These are phyloP conservation scores for Platanthera guangdongensis DNA, from an alignment of 106 monocot genomes.

Conservation along the genomic window DNA sequence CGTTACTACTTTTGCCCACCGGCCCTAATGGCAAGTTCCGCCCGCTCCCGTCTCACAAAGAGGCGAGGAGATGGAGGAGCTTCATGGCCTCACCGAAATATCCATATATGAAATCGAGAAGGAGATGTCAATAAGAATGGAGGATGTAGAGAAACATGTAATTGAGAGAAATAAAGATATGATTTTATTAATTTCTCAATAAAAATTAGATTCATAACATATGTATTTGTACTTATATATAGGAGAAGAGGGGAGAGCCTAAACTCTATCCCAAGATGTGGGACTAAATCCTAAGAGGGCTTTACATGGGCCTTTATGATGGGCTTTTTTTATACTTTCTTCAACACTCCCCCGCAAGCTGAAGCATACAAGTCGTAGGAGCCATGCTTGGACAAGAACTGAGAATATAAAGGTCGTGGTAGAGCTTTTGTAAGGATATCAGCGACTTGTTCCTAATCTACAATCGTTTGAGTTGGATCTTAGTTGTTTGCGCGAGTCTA, in stretches of 20 bases:
- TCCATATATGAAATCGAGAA: constrained; percentile 21
- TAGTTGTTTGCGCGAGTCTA: constrained; percentile 29
- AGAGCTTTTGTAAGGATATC: too few species aligned
- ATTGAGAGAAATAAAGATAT: too few species aligned
- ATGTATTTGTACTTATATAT: too few species aligned
- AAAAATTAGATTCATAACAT: too few species aligned
- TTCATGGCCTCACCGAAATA: constrained; percentile 42
- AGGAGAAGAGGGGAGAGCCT: too few species aligned
- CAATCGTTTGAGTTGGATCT: constrained; percentile 54
- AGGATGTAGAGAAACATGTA: constrained; percentile 6
- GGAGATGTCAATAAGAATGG: constrained; percentile 13
- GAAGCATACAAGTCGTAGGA: too few species aligned
- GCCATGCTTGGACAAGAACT: too few species aligned
- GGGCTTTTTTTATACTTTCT: too few species aligned
- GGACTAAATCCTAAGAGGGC: not conserved
- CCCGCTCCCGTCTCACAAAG: constrained; percentile 48
- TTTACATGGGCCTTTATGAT: not conserved
- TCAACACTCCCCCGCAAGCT: too few species aligned
- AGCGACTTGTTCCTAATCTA: constrained; percentile 2
- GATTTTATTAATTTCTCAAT: too few species aligned
- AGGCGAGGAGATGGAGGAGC: constrained; percentile 71
- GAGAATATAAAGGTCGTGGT: too few species aligned
- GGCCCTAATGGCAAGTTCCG: constrained; percentile 27
- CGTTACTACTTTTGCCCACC: constrained; percentile 10
- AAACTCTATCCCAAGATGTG: too few species aligned